Evolutionary conservation across 345 rosid species (phyloP).

Genomic region (Trapa bicornis): DNA sequence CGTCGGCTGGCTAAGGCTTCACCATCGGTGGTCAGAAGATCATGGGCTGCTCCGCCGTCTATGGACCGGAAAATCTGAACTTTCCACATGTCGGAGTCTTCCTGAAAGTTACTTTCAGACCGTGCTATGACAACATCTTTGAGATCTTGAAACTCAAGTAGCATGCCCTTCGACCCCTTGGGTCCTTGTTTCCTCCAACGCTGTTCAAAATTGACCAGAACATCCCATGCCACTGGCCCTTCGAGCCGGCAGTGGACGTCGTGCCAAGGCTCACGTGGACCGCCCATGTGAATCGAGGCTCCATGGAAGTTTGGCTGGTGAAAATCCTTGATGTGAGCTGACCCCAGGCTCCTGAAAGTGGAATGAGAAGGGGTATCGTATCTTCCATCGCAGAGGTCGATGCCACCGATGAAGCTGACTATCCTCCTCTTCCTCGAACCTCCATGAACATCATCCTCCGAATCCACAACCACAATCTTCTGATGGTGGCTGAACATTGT

Average conservation of each 20-base stretch:
- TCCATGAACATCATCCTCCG: slow-evolving; percentile 11
- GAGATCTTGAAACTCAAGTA: slow-evolving; percentile 12
- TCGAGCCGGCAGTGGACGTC: slow-evolving; percentile 37
- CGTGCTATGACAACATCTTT: slow-evolving; percentile 13
- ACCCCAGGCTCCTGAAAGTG: slow-evolving; percentile 25
- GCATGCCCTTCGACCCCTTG: slow-evolving; percentile 14
- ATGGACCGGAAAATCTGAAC: slow-evolving; percentile 37
- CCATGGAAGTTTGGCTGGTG: slow-evolving; percentile 28
- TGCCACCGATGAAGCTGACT: slow-evolving; percentile 45
- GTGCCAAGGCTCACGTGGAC: slow-evolving; percentile 47
- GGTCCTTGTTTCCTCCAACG: slow-evolving; percentile 40
- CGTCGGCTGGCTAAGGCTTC: slow-evolving; percentile 17
- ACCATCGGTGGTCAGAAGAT: slow-evolving; percentile 23
- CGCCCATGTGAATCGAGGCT: slow-evolving; percentile 27
- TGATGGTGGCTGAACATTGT: slow-evolving; percentile 45
- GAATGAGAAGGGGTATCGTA: slow-evolving; percentile 37
- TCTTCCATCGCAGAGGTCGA: slow-evolving; percentile 50
- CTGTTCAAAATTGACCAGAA: slow-evolving; percentile 34
- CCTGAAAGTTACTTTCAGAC: slow-evolving; percentile 13
- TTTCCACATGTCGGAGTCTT: slow-evolving; percentile 30
- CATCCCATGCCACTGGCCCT: slow-evolving; percentile 39
- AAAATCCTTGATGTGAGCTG: slow-evolving; percentile 25
- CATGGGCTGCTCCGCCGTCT: slow-evolving; percentile 35
- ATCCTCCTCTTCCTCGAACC: slow-evolving; percentile 20
- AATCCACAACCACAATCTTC: slow-evolving; percentile 36